These are phyloP conservation scores for Fusarium miscanthi DNA, from an alignment of 2,329 filamentous ascomycete genomes.

Conservation along the genomic window DNA sequence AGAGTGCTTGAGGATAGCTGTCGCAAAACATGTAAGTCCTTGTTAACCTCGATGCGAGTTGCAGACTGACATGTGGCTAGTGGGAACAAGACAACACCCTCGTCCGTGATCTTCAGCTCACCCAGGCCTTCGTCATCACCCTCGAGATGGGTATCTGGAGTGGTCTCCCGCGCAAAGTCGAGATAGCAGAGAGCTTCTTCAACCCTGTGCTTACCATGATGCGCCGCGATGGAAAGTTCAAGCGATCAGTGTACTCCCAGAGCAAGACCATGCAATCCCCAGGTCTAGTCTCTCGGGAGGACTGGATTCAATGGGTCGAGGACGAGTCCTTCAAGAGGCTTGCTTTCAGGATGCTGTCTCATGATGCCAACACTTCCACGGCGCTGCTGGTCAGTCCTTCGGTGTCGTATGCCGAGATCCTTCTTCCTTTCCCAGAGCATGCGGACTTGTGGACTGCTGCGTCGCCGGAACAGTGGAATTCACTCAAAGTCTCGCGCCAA, in stretches of 20 bases:
- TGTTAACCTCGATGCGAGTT: too few relatives aligned
- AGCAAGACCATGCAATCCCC: background rate
- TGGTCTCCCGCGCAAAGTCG: conserved; percentile 52
- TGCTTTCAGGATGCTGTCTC: conserved; percentile 43
- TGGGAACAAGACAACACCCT: conserved; percentile 51
- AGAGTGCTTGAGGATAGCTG: conserved; percentile 48
- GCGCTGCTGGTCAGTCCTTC: conserved; percentile 46
- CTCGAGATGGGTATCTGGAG: conserved; percentile 53
- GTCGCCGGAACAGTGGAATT: conserved; percentile 44
- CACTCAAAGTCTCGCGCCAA: background rate
- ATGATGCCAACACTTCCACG: conserved; percentile 48
- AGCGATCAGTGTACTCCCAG: conserved; percentile 37
- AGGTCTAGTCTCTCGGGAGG: conserved; percentile 13
- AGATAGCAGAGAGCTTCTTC: conserved; percentile 54
- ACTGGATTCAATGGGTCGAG: conserved; percentile 47
- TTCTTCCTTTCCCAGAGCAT: conserved; percentile 40
- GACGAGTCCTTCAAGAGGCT: conserved; percentile 49
- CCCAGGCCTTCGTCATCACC: conserved; percentile 50
- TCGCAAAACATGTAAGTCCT: conserved; percentile 30
- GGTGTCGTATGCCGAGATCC: conserved; percentile 48
- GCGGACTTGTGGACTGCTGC: conserved; percentile 43
- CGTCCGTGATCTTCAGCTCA: conserved; percentile 47
- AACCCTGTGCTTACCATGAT: conserved; percentile 52
- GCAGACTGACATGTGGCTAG: too few relatives aligned
- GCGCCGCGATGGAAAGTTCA: conserved; percentile 49